These are phyloP conservation scores for Wickerhamomyces alni DNA, from an alignment of 805 yeast species.

Conservation along the genomic window DNA sequence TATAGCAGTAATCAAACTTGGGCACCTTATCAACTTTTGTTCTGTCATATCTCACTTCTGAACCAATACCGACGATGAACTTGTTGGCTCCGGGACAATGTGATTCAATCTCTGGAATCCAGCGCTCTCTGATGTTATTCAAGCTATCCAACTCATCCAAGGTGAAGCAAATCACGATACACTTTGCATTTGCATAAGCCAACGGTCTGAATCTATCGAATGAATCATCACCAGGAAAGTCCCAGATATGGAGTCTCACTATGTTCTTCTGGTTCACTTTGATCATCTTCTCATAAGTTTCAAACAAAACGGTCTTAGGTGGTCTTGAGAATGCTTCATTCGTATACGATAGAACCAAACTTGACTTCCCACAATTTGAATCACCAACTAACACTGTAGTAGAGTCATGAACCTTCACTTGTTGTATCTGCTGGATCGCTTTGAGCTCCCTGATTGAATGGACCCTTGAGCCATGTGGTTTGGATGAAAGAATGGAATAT, in stretches of 20 bases:
- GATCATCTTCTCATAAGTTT: conserved; percentile 17
- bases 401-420: not conserved
- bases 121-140: conserved; percentile 31
- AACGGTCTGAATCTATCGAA: conserved; percentile 38
- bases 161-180: conserved; percentile 33
- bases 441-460: not conserved
- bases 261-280: conserved; percentile 15
- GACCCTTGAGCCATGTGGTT: not conserved
- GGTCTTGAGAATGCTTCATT: conserved; percentile 9
- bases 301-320: conserved; percentile 9
- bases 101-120: conserved; percentile 37
- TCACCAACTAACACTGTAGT: conserved; percentile 22
- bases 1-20: conserved; percentile 22
- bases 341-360: conserved; percentile 17
- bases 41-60: conserved; percentile 29
- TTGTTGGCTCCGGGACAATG: conserved; percentile 33
- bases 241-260: conserved; percentile 33
- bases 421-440: not conserved
- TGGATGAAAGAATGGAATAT: not conserved
- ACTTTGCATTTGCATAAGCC: conserved; percentile 34
- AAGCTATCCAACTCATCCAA: conserved; percentile 28
- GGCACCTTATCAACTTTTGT: conserved; percentile 18
- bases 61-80: conserved; percentile 32
- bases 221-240: conserved; percentile 32
- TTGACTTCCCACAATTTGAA: conserved; percentile 22